phyloP scores from a whole-genome alignment of 148 eudicot species.

The Camellia sinensis region DNA sequence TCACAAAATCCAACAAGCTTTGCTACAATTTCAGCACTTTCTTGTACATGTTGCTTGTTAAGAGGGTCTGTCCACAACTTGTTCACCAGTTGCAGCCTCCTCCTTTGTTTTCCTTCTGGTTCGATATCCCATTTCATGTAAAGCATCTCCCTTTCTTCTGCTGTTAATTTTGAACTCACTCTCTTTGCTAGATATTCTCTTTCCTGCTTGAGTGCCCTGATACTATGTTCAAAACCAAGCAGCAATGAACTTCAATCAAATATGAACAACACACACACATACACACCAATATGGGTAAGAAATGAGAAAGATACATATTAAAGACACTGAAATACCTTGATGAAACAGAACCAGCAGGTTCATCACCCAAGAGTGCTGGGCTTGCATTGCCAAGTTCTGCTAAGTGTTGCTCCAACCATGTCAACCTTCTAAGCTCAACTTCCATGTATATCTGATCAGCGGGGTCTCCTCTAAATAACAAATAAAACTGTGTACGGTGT shows the following conservation, averaged over 20 bases:
- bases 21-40: slow-evolving; percentile 91
- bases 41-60: slow-evolving; percentile 75
- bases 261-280: not conserved
- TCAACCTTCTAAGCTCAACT: slow-evolving; percentile 89
- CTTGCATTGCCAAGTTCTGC: slow-evolving; percentile 97
- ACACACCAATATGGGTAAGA: not conserved
- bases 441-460: slow-evolving; percentile 92
- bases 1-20: slow-evolving; percentile 95
- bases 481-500: slow-evolving; percentile 83
- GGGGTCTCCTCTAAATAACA: slow-evolving; percentile 83
- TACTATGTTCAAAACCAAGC: slow-evolving; percentile 39
- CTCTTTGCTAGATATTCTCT: slow-evolving; percentile 90
- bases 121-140: slow-evolving; percentile 93
- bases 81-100: slow-evolving; percentile 85
- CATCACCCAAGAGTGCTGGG: slow-evolving; percentile 95
- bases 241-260: not conserved
- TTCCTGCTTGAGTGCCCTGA: slow-evolving; percentile 87
- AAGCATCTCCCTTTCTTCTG: slow-evolving; percentile 76
- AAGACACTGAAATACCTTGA: slow-evolving; percentile 53
- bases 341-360: slow-evolving; percentile 75
- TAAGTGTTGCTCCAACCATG: slow-evolving; percentile 94
- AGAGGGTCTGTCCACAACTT: slow-evolving; percentile 94
- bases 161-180: slow-evolving; percentile 69
- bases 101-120: slow-evolving; percentile 74
- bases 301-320: not conserved